Evolutionary conservation across 2,329 filamentous ascomycete genomes (phyloP), one percentile per base, ranked within the genome.

Genomic region (Parafenestella ontariensis): DNA sequence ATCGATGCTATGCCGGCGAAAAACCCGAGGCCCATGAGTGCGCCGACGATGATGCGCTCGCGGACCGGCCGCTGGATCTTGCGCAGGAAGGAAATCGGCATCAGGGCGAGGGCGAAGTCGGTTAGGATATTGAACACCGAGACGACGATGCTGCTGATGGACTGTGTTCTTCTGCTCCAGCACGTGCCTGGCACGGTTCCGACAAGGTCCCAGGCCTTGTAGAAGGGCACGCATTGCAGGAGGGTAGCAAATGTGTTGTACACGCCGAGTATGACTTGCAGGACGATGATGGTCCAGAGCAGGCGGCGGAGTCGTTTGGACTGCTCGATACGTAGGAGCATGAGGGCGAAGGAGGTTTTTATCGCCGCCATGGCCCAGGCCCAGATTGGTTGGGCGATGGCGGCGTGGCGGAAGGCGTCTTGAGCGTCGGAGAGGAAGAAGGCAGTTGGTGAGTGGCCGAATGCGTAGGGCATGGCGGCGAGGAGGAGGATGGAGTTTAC

Each of bases 271-370:
- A 57, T 26, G n/a, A 68, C 31, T 44, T 67, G 66, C 1, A 67
- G 43, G 11, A 28, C 45, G 17, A 71, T 64, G 56, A 68, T 63
- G 9, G 44, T 26, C 47, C 54, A 69, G 28, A 69, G 61, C 37
- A 65, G 66, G 11, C 55, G 50, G 20, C 50, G 50, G 52, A 66
- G 60, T 15, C 42, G 20, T 3, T 21, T 37, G 3, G 49, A 50
- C 28, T 56, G 54, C 24, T 65, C 58, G 49, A 69, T 58, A 3
- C 62, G 66, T 5, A 71, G 58, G 7, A 70, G 55, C 52, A 63
- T 70, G 26, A 58, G 56, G 7, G 65, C 60, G 21, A 70, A 65
- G 45, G 56, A 57, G n/a, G 64, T 49, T 40, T 64, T 68, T 39
- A 62, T 43, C 3, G 57, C 43, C 1, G 53, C 45, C 50, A 64